Base-by-base conservation (phyloP, 306 rosid species). In the Rubus parviflorus region DNA sequence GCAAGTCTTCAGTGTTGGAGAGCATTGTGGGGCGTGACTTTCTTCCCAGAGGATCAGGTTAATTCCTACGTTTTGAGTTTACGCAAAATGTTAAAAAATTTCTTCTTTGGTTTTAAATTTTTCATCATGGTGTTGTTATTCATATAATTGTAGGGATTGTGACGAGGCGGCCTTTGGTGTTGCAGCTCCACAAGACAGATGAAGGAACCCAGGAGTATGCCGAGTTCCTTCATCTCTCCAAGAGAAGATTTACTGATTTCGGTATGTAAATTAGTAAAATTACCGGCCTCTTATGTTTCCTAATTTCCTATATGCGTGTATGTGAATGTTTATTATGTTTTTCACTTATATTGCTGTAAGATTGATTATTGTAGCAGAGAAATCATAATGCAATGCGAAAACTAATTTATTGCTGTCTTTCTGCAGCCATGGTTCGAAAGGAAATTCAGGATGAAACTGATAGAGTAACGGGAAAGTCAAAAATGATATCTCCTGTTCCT, bases 381-480 rank as follows among this genome's bases (percentile, higher is more conserved):
- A 25, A 48, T 38, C 48, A 23, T 25, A 30, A 20, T 3, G 58
- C 20, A 8, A 30, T 16, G 17, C 78, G 13, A 45, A 42, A 60
- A 6, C 58, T 74, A 35, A 60, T 60, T 8, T 74, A 49, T 4
- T 46, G 9, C 20, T 0, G 56, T 42, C 73, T 67, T 51, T 81
- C 46, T 85, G 84, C 88, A 95, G 99, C 90, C 23, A 6, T 76
- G 62, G 99, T 95, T 65, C 97, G 99, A 37, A 87, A 88, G 72
- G 99, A 95, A 85, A 95, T 95, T 85, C 91, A 88, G 81, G 97
- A 95, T 3, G 99, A 95, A 88, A 95, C 99, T 70, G 99, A 95
- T 77, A 86, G 99, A 82, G 62, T 92, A 30, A 95, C 97, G 0
- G 99, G 97, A 77, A 92, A 80, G 89, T 23, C 96, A 16, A 95